Base-by-base conservation (phyloP, 345 rosid genomes). In the Clarkia xantiana region DNA sequence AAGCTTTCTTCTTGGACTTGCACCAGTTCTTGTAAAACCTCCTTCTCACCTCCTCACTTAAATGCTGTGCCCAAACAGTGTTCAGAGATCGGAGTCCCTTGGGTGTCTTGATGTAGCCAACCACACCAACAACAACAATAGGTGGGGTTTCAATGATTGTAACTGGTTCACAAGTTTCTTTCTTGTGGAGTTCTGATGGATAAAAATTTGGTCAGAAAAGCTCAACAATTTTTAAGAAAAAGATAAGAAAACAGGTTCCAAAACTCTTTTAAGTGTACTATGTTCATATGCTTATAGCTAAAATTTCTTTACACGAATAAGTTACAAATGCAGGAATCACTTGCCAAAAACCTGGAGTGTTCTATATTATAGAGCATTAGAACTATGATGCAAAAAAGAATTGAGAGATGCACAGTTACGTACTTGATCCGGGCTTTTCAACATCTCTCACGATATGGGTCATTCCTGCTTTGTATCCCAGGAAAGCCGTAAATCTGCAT, bases 381-480 rank as follows among this genome's bases (percentile, higher is more conserved):
- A n/a, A 7, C 0, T 20, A 19, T 2, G n/a, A 46, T 11, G n/a
- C 7, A 16, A 14, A 14, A 1, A 1, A 14, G 1, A 14, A 11
- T 18, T 4, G 3, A 6, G 7, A 49, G 18, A 34, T 9, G 29
- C n/a, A 45, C 8, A 38, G 14, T 1, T 34, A 42, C 84, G 25
- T 29, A 81, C 89, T 89, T 60, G 97, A 85, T 56, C 97, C 97
- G 45, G 94, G 97, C 19, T 86, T 90, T 16, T 86, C 97, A 0
- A 90, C 97, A 5, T 90, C 95, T 63, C 97, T 76, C 12, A 90
- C 94, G 64, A 90, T 79, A 56, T 90, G 97, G 18, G 94, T 90
- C 94, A 90, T 90, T 29, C 97, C 95, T 57, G 97, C 94, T 70
- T 90, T 90, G 55, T 86, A 86, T 12, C 94, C 95, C 66, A 86